phyloP scores from a whole-genome alignment of 2,329 filamentous ascomycete species.

The Aspergillus sp. region DNA sequence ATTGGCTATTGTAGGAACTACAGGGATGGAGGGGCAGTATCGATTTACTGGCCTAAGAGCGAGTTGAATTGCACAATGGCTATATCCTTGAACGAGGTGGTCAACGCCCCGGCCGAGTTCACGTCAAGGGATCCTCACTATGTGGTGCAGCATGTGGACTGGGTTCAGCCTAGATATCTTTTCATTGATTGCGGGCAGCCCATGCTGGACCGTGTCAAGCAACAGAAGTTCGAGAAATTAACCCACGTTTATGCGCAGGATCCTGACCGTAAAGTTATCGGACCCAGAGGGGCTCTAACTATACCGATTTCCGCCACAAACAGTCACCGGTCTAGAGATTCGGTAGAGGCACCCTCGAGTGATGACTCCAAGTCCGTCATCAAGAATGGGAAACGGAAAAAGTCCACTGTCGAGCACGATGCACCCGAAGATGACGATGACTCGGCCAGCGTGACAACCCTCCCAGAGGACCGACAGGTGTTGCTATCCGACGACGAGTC shows the following conservation, averaged over 20 bases:
- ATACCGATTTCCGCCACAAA: constrained; percentile 56
- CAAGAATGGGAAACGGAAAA: background rate
- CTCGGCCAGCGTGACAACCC: constrained; percentile 50
- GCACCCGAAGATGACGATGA: constrained; percentile 39
- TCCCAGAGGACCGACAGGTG: constrained; percentile 47
- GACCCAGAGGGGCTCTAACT: constrained; percentile 38
- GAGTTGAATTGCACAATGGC: constrained; percentile 58
- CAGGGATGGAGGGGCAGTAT: too few species aligned
- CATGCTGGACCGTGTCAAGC: background rate
- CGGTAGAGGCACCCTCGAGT: background rate
- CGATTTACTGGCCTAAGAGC: constrained; percentile 64
- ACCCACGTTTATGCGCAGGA: constrained; percentile 38
- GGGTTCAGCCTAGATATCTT: constrained; percentile 88
- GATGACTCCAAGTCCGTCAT: background rate
- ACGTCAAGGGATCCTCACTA: constrained; percentile 58
- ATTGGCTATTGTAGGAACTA: constrained; percentile 45
- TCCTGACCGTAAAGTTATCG: constrained; percentile 38
- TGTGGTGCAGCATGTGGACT: constrained; percentile 74
- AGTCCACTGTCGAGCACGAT: background rate
- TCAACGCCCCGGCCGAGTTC: constrained; percentile 70
- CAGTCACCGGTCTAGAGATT: constrained; percentile 32
- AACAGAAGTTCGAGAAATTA: background rate
- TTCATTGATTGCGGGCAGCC: constrained; percentile 54
- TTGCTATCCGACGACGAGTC: constrained; percentile 38
- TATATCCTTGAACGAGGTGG: constrained; percentile 79